Evolutionary conservation across 192 early-diverging fungal species (phyloP), one percentile per base, ranked within the genome.

Genomic region (Chytriomyces sp.): DNA sequence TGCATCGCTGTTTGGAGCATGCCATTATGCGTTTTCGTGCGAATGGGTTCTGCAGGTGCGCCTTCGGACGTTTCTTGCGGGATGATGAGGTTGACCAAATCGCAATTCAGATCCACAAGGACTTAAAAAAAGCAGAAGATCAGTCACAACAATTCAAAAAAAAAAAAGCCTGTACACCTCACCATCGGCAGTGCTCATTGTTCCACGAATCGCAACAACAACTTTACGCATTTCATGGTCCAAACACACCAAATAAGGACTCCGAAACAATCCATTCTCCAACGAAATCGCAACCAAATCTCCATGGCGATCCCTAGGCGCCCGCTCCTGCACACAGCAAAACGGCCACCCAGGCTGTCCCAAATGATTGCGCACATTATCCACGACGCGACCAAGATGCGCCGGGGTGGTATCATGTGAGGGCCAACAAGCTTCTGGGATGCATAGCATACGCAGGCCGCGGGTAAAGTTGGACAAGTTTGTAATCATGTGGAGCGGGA

Each of bases 151-250:
- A 48, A 10, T 10, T 23, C 18, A 35, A 64, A 11, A 44, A 47
- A 35, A 61, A 75, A 35, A 26, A 64, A 45, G 6, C 45, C 2
- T 16, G 71, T 47, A 69, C 3, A 13, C 20, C 20, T 68, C 43
- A 75, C 72, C 75, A 72, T 88, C 87, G 8, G 87, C 81, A 3
- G 84, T 85, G 0, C 80, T 82, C 11, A 86, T 53, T 7, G 87
- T 88, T 10, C 87, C 87, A 61, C 87, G 64, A 8, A 88, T 82
- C 1, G 87, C 77, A 44, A 88, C 79, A 16, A 88, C 83, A 43
- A 88, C 46, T 16, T 80, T 80, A 44, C 62, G 45, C 9, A 53
- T n/a, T 23, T 77, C 75, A 65, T 85, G 83, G 69, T 88, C 84
- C 50, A 86, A 77, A 53, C 76, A 75, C 11, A 88, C 83, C 10